phyloP scores from a whole-genome alignment of 2,329 filamentous ascomycete species.

The Arthrobotrys megalospora region DNA sequence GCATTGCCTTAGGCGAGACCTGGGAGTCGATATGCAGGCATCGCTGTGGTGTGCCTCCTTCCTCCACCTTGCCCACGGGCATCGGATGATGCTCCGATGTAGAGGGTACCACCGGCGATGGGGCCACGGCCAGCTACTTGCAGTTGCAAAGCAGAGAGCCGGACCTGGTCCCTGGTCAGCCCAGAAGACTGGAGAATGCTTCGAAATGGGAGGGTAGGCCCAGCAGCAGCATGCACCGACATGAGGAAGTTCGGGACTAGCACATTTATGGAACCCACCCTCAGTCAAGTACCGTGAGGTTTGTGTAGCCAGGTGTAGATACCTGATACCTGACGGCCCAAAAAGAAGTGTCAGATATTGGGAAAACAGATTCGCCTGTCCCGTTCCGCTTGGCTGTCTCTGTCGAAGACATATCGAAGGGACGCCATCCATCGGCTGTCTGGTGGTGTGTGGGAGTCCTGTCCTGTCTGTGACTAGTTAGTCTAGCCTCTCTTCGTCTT shows the following conservation, averaged over 20 bases:
- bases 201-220: constrained; percentile 55
- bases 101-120: constrained; percentile 55
- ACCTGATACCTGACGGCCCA: constrained; percentile 10
- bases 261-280: constrained; percentile 46
- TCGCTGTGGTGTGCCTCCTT: constrained; percentile 57
- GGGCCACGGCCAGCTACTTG: constrained; percentile 15
- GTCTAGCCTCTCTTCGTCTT: constrained; percentile 48
- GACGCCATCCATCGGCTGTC: constrained; percentile 43
- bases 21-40: constrained; percentile 56
- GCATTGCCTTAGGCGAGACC: constrained; percentile 59
- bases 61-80: constrained; percentile 57
- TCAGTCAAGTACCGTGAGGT: constrained; percentile 11
- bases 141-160: background rate
- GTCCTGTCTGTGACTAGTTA: constrained; percentile 34
- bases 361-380: constrained; percentile 59
- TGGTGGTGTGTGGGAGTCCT: constrained; percentile 30
- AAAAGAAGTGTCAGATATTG: constrained; percentile 49
- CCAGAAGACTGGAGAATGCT: constrained; percentile 61
- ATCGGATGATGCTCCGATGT: constrained; percentile 62
- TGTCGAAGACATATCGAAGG: constrained; percentile 25
- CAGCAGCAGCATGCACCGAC: constrained; percentile 41
- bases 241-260: constrained; percentile 54
- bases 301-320: constrained; percentile 56
- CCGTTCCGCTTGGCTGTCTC: constrained; percentile 52
- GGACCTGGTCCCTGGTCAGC: constrained; percentile 58